phyloP scores from a whole-genome alignment of 1,284 basidiomycete genomes.

The Psilocybe mexicana region DNA sequence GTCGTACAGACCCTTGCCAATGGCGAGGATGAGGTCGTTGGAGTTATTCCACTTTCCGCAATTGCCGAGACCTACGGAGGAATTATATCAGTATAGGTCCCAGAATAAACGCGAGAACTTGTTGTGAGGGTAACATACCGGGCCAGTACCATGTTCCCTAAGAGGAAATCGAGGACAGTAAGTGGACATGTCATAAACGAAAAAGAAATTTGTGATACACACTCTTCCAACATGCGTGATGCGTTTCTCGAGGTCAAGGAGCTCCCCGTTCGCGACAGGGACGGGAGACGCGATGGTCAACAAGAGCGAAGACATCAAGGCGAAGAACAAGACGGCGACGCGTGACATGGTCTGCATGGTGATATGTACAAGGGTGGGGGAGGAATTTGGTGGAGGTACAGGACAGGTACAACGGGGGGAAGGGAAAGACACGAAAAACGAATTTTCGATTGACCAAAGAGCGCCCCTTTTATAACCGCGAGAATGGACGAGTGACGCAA shows the following conservation, averaged over 20 bases:
- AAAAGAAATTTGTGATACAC: conserved; percentile 7
- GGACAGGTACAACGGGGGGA: conserved; percentile 8
- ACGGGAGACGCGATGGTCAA: conserved; percentile 49
- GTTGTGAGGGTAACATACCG: conserved; percentile 20
- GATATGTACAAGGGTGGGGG: not conserved
- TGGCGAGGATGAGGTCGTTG: conserved; percentile 47
- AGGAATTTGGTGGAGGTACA: not conserved
- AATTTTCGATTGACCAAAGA: conserved; percentile 7
- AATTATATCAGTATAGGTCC: not conserved
- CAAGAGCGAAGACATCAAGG: conserved; percentile 44
- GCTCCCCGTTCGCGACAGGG: conserved; percentile 29
- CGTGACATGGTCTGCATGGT: conserved; percentile 22
- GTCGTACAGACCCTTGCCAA: conserved; percentile 45
- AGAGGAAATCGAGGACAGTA: conserved; percentile 1
- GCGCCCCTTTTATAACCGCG: conserved; percentile 22
- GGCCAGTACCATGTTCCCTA: conserved; percentile 35
- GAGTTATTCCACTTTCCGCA: conserved; percentile 45
- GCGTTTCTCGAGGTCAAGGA: conserved; percentile 47
- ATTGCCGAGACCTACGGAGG: conserved; percentile 41
- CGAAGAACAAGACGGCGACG: conserved; percentile 41
- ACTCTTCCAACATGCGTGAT: conserved; percentile 29
- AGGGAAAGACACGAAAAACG: conserved; percentile 12
- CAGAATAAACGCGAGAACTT: not conserved
- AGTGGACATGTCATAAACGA: not conserved
- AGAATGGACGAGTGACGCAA: conserved; percentile 18